phyloP scores from a whole-genome alignment of 1,284 basidiomycete genomes.

The Rhodotorula sp. region DNA sequence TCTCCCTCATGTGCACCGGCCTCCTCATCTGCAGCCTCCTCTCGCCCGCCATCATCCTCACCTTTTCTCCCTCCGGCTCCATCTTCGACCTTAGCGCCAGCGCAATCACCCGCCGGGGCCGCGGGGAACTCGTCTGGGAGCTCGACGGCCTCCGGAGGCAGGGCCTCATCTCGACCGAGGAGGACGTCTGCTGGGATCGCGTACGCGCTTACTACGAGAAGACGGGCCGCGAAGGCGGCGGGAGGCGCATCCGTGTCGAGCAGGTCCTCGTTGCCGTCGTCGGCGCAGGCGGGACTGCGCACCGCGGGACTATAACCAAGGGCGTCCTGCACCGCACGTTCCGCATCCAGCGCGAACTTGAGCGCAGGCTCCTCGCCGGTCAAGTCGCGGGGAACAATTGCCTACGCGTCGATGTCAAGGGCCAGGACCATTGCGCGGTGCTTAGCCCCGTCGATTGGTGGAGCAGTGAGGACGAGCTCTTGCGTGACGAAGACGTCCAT shows the following conservation, averaged over 20 bases:
- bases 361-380: constrained; percentile 25
- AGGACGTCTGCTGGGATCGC: constrained; percentile 56
- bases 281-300: constrained; percentile 28
- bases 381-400: constrained; percentile 26
- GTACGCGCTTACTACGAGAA: constrained; percentile 58
- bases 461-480: constrained; percentile 61
- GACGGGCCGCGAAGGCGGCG: constrained; percentile 45
- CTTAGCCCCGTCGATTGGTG: constrained; percentile 67
- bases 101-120: constrained; percentile 25
- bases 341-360: constrained; percentile 34
- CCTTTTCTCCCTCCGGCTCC: constrained; percentile 59
- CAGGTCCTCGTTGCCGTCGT: constrained; percentile 66
- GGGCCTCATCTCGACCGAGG: constrained; percentile 38
- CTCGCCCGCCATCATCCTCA: constrained; percentile 84
- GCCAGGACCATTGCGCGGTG: constrained; percentile 2
- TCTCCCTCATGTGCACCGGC: constrained; percentile 87
- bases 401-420: constrained; percentile 3
- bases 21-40: constrained; percentile 94
- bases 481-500: constrained; percentile 57
- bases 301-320: constrained; percentile 37
- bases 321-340: constrained; percentile 34
- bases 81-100: constrained; percentile 25
- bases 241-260: constrained; percentile 74
- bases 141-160: constrained; percentile 33
- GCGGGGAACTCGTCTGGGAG: constrained; percentile 39